Evolutionary conservation across 805 yeast species (phyloP), one percentile per base, ranked within the genome.

Genomic region (Teunomyces kruisii): DNA sequence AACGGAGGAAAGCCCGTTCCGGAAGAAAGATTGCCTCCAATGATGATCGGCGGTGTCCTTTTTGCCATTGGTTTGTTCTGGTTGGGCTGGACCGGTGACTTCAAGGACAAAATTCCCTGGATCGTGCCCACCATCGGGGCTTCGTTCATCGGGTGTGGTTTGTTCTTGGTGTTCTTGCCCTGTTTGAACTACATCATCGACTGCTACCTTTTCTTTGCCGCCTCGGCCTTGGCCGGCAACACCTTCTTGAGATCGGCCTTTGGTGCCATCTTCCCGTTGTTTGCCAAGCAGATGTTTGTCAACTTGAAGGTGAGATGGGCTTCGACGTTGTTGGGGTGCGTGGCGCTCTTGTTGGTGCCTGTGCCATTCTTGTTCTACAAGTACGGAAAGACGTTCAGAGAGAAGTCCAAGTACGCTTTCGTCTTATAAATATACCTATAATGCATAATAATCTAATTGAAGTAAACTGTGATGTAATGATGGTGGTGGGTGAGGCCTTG

Each of bases 11-110:
- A 62, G 33, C 76, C 83, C 0, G 78, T 83, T 14, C 95, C 97
- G 0, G 96, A 90, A 64, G 85, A 83, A 29, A 80, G 96, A 64
- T 71, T 90, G 46, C 80, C 83, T 13, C 82, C 91, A 28, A 80
- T 89, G 85, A 78, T 88, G 66, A 64, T 76, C 35, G 91, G 96
- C 27, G 82, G 84, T 17, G 51, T 87, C 43, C 59, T 76, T 7
- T 88, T 90, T 70, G 85, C 95, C 24, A 71, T 80, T 43, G 96
- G 96, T 43, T 70, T 89, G 50, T 74, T 89, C 57, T 86, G 96
- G 96, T 74, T 90, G 62, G 80, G 87, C 46, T 90, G 96, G 96
- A 72, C 92, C 8, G 96, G 96, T 59, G 77, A 80, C 51, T 90
- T 83, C 64, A 83, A 79, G 40, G 64, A 83, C 29, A 65, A 65